Base-by-base conservation (phyloP, 2,329 filamentous ascomycete genomes). In the Drechslerella coelobrocha region DNA sequence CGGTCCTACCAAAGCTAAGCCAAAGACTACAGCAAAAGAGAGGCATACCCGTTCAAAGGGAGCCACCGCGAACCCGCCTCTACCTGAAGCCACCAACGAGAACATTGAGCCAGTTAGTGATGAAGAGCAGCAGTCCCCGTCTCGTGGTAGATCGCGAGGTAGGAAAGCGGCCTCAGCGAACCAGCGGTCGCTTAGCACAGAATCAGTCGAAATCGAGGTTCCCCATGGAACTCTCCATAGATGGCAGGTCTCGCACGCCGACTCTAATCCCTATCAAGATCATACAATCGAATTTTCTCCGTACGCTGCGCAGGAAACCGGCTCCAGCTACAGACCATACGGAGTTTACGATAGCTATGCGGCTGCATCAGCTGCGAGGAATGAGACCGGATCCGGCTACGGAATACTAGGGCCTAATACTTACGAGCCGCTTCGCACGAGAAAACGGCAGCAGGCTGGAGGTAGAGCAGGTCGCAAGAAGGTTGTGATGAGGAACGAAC, bases 361-460 rank as follows among this genome's bases (percentile, higher is more conserved):
- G 31, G 63, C 63, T 2, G 63, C 24, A 27, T 59, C 54, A 2
- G 56, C 63, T n/a, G 39, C 24, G 17, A 43, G 55, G n/a, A 68
- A 68, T 43, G 41, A 68, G 50, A 31, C 12, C n/a, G 63, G 21
- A 17, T 41, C 57, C 14, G 41, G 17, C 37, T 61, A 52, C 26
- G 63, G 63, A 5, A 55, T 14, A n/a, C 24, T 62, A 21, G 17
- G 45, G 21, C 41, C 31, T 7, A 23, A 59, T 1, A 55, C 24
- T 5, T 69, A 61, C 23, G 34, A 59, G 29, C 10, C 24, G 6
- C 10, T 47, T 26, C 65, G 45, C 10, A 39, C 57, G 21, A 62
- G 47, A 24, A 62, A 43, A 43, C 57, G 65, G 52, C 57, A 62
- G 19, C 65, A 69, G 17, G 65, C 65, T 31, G 65, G 65, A 26